Conservation (phyloP, 2,329 filamentous ascomycete genomes). For the Penicillium sp. region DNA sequence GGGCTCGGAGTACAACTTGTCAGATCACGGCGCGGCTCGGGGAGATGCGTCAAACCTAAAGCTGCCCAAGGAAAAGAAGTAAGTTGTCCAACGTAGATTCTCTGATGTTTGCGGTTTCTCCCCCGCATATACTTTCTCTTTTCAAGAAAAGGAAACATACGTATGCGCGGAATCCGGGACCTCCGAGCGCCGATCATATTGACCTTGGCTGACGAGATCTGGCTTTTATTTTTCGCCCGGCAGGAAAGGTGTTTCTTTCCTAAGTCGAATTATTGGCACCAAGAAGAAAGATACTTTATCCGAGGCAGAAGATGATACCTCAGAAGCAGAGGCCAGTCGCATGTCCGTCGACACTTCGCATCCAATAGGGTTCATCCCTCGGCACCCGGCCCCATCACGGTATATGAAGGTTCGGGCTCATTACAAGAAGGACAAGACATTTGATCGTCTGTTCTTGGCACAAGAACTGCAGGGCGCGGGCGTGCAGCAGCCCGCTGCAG, state of each 20-base stretch:
- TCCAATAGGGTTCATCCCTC: conserved; percentile 77
- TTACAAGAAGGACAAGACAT: conserved; percentile 78
- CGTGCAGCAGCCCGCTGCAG: conserved; percentile 28
- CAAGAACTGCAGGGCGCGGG: conserved; percentile 76
- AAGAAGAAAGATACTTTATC: conserved; percentile 67
- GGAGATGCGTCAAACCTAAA: conserved; percentile 36
- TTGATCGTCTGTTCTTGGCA: conserved; percentile 84
- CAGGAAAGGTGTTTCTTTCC: conserved; percentile 86
- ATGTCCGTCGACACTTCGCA: conserved; percentile 79
- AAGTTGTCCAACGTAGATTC: conserved; percentile 32
- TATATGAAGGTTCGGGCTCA: conserved; percentile 85
- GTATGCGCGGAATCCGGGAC: not conserved
- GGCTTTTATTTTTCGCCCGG: conserved; percentile 13
- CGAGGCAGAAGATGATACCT: conserved; percentile 60
- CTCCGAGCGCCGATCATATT: not conserved
- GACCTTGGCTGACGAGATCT: conserved; percentile 9
- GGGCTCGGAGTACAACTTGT: conserved; percentile 32
- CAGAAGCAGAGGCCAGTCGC: conserved; percentile 68
- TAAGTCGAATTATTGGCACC: conserved; percentile 76
- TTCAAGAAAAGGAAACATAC: not conserved
- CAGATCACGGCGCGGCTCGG: conserved; percentile 31
- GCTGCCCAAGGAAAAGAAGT: conserved; percentile 65
- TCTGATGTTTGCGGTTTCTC: not conserved
- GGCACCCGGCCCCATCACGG: conserved; percentile 82
- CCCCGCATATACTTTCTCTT: not conserved